Evolutionary conservation across 495 filamentous ascomycete species (phyloP), one percentile per base, ranked within the genome.

Genomic region (Xanthoparmelia taractica): DNA sequence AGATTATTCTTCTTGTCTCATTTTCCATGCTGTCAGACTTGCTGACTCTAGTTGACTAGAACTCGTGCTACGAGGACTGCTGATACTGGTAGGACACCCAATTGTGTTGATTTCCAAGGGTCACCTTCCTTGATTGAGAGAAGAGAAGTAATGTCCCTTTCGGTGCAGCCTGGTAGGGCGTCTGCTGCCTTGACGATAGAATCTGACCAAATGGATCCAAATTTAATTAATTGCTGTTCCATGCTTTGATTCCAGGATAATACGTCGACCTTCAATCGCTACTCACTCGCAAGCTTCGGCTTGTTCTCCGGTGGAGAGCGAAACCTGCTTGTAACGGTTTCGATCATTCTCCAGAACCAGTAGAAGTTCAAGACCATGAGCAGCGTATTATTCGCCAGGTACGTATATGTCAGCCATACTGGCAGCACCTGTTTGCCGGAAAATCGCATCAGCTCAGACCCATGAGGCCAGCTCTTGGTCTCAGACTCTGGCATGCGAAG

Each of bases 261-360:
- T 4, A 52, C 6, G 15, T 31, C 27, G 13, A 17, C 0, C 48
- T 31, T 18, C 45, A 5, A 8, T 18, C 2, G n/a, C 60, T 62
- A 62, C 41, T 62, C 48, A 41, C 48, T 62, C 15, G 60, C 60
- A 41, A 56, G 31, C 37, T 62, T 62, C 36, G 37, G 17, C 34
- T 23, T 56, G 20, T 40, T 57, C 7, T 36, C 8, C 4, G n/a
- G 37, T 15, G 60, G 40, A 3, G 60, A 40, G n/a, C 29, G 18
- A 15, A 43, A 62, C 17, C 60, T 52, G 20, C 92, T 93, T 61
- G 87, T 75, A n/a, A 97, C 85, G 17, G 93, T 89, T 60, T 87
- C 82, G 59, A 97, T 88, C 93, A 97, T 97, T 81, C 91, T 92
- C 65, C 84, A 84, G 74, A 96, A 97, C 93, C 93, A 97, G 77